Evolutionary conservation across 306 rosid genomes (phyloP).

Genomic region (Castanopsis chinensis): DNA sequence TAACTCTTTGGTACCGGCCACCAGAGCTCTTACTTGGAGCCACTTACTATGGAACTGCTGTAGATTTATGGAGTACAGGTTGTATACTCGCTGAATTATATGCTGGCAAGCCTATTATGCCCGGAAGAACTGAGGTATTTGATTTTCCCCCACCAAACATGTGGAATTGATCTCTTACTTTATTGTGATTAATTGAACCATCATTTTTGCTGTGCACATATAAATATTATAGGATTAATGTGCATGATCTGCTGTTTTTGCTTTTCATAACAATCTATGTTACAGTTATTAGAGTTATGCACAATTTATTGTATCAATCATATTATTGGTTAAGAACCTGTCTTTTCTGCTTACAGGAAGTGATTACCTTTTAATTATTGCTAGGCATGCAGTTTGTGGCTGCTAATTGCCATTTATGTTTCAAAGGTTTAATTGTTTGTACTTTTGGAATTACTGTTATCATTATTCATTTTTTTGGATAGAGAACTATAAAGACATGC

Average conservation of each 20-base stretch:
- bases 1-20: conserved; percentile 92
- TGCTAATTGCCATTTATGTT: not conserved
- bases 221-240: not conserved
- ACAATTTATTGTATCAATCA: not conserved
- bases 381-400: not conserved
- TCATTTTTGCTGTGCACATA: not conserved
- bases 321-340: not conserved
- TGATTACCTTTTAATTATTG: not conserved
- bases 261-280: not conserved
- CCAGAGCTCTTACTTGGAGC: conserved; percentile 97
- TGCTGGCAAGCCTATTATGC: conserved; percentile 95
- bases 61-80: conserved; percentile 94
- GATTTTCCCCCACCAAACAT: not conserved
- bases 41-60: conserved; percentile 78
- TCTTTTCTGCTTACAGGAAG: not conserved
- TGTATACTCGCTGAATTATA: conserved; percentile 92
- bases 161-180: conserved; percentile 13
- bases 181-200: conserved; percentile 2
- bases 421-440: not conserved
- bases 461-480: not conserved
- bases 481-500: not conserved
- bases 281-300: not conserved
- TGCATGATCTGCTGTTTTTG: not conserved
- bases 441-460: too few species aligned
- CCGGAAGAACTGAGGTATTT: conserved; percentile 92